Base-by-base conservation (phyloP, 2,329 filamentous ascomycete species). In the Dactylellina sp. region DNA sequence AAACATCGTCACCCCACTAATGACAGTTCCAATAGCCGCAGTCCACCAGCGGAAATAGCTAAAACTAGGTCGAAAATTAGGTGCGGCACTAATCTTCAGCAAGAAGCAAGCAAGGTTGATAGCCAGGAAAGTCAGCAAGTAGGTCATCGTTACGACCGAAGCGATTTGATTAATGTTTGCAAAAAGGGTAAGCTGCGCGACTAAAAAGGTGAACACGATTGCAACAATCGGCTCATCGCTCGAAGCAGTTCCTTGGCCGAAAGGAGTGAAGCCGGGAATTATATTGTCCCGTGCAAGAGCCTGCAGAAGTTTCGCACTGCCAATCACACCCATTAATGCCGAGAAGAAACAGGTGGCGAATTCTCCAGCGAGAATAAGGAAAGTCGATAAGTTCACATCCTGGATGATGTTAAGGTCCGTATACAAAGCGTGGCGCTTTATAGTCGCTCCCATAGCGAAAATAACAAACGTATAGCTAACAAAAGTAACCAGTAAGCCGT, bases 41-140 rank as follows among this genome's bases (percentile, higher is more conserved):
- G 91, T 94, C 79, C 92, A 87, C 89, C 91, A 93, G 75, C 88
- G 93, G 82, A 96, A 96, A 79, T 93, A 94, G 79, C 92, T 90
- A 81, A 96, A 96, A 0, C 90, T 92, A 0, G 92, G 92, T 22
- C 92, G 85, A 77, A 96, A 96, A 79, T 96, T 96, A 2, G 92
- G 92, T 0, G 92, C 92, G 0, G 92, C 94, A 0, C 91, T 90
- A 65, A 96, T 89, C 80, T 94, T 94, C 63, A 96, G 84, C 0
- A 96, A 83, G 78, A 96, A 96, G 77, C 92, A 96, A 5, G 92
- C 92, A 7, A 96, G 82, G 76, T 96, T 96, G 81, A 91, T 95
- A 42, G 94, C 91, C 56, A 96, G 86, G 79, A 96, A 96, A 0
- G 92, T 96, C 89, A 96, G 94, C 79, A 95, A 87, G 79, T 95